Percentiles rank a stretch among this genome's conserved stretches.
Conservation (phyloP, 2,329 filamentous ascomycete species). For the Coniochaeta sp. region DNA sequence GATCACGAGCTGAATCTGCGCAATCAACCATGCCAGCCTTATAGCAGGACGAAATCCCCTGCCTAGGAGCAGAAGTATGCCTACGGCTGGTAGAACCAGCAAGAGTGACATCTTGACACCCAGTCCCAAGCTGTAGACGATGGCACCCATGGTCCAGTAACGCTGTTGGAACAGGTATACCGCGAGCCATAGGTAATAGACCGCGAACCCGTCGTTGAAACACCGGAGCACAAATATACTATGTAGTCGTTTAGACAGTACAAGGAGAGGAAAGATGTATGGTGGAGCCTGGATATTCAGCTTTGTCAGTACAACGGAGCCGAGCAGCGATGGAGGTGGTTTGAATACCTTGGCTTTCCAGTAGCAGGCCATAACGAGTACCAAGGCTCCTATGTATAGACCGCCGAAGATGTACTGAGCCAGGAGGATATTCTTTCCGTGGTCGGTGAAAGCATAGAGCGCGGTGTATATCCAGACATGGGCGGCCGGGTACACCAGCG, state of each 20-base stretch:
- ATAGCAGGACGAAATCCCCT: constrained; percentile 59
- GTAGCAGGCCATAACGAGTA: constrained; percentile 77
- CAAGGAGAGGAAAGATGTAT: constrained; percentile 77
- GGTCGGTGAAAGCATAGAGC: constrained; percentile 69
- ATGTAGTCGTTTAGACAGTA: constrained; percentile 86
- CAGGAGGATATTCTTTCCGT: constrained; percentile 65
- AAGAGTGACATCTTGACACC: constrained; percentile 95
- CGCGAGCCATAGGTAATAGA: constrained; percentile 74
- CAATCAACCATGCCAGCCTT: constrained; percentile 62
- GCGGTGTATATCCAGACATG: constrained; percentile 87
- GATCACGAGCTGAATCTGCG: constrained; percentile 66
- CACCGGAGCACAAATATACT: constrained; percentile 87
- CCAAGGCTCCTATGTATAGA: constrained; percentile 70
- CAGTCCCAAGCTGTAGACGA: constrained; percentile 70
- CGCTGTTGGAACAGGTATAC: constrained; percentile 70
- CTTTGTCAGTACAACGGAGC: background rate
- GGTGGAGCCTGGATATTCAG: constrained; percentile 56
- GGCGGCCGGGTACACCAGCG: constrained; percentile 87
- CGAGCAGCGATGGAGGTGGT: constrained; percentile 9
- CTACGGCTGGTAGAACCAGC: constrained; percentile 74
- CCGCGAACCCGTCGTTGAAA: constrained; percentile 93
- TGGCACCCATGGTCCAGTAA: constrained; percentile 63
- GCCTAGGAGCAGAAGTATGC: constrained; percentile 65
- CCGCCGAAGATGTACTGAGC: constrained; percentile 80
- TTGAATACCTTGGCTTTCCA: constrained; percentile 54